Percentiles rank a stretch among this genome's conserved stretches.
phyloP scores from a whole-genome alignment of 208 protist genomes.

The Angomonas deanei region DNA sequence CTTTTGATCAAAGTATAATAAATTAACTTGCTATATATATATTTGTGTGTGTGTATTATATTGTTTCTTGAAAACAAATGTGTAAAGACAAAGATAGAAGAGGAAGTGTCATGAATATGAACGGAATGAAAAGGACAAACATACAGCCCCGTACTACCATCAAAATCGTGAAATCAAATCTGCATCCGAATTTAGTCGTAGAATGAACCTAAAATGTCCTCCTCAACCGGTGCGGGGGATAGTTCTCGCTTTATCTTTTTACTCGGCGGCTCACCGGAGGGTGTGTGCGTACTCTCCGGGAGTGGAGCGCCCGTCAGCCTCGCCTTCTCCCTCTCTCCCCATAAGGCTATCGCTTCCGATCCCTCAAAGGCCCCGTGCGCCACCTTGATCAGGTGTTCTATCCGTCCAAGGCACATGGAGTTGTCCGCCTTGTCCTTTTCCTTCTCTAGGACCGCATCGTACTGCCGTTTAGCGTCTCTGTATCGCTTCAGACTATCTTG shows the following conservation, averaged over 20 bases:
- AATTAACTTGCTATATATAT: background rate
- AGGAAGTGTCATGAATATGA: background rate
- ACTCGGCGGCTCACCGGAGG: background rate
- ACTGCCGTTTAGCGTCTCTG: constrained; percentile 60
- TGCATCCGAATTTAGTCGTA: constrained; percentile 7
- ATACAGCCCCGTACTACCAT: background rate
- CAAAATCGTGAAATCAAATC: too few relatives aligned
- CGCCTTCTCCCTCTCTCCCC: constrained; percentile 51
- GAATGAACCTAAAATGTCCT: constrained; percentile 27
- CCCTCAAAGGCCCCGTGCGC: constrained; percentile 39
- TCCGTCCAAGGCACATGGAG: constrained; percentile 10
- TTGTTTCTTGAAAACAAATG: background rate
- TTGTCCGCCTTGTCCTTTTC: constrained; percentile 17
- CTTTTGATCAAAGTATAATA: too few relatives aligned
- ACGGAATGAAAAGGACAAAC: background rate
- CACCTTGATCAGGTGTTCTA: constrained; percentile 33
- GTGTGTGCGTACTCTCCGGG: constrained; percentile 6
- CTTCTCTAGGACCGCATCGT: constrained; percentile 4
- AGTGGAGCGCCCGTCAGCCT: constrained; percentile 27
- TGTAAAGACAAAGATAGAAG: background rate
- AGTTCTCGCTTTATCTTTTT: constrained; percentile 27
- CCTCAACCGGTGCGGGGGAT: constrained; percentile 2
- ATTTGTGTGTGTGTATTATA: too few relatives aligned
- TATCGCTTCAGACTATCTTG: constrained; percentile 54
- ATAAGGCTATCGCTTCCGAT: constrained; percentile 26